phyloP scores from a whole-genome alignment of 768 basidiomycete species.

The Leccinum uliginosum region DNA sequence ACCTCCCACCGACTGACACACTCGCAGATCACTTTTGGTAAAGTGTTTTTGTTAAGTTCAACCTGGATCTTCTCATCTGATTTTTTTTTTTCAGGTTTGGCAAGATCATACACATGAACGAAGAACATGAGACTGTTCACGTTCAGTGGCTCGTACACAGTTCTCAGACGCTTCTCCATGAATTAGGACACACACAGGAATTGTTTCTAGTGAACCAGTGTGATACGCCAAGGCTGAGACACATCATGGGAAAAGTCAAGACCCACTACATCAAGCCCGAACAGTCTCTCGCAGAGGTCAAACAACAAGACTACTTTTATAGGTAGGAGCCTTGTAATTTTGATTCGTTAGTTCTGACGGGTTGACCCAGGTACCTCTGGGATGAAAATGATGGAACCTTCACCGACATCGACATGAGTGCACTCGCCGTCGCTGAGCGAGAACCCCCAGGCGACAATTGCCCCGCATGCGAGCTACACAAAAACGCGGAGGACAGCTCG shows the following conservation, averaged over 20 bases:
- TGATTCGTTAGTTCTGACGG: conserved; percentile 1
- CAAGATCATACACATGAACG: conserved; percentile 51
- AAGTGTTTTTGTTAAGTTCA: background rate
- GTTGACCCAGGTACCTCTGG: conserved; percentile 44
- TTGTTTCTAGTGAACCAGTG: conserved; percentile 60
- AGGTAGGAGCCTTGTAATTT: conserved; percentile 36
- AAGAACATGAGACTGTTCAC: conserved; percentile 45
- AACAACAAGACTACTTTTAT: conserved; percentile 49
- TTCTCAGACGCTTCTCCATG: conserved; percentile 53
- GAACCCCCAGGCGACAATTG: conserved; percentile 49
- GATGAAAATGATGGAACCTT: conserved; percentile 43
- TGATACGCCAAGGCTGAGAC: conserved; percentile 27
- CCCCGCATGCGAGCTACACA: conserved; percentile 37
- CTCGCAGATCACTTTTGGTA: conserved; percentile 67
- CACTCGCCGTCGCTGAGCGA: conserved; percentile 6
- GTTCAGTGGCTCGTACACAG: conserved; percentile 76
- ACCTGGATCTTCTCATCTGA: background rate
- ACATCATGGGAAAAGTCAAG: conserved; percentile 19
- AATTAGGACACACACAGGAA: conserved; percentile 60
- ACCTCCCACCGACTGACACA: conserved; percentile 36
- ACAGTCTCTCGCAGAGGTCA: conserved; percentile 22
- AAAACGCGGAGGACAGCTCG: conserved; percentile 31
- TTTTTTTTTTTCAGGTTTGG: conserved; percentile 53
- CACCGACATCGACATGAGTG: conserved; percentile 34
- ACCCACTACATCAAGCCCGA: conserved; percentile 35